Conservation (phyloP, 768 basidiomycete species). For the Boletus bicolor region DNA sequence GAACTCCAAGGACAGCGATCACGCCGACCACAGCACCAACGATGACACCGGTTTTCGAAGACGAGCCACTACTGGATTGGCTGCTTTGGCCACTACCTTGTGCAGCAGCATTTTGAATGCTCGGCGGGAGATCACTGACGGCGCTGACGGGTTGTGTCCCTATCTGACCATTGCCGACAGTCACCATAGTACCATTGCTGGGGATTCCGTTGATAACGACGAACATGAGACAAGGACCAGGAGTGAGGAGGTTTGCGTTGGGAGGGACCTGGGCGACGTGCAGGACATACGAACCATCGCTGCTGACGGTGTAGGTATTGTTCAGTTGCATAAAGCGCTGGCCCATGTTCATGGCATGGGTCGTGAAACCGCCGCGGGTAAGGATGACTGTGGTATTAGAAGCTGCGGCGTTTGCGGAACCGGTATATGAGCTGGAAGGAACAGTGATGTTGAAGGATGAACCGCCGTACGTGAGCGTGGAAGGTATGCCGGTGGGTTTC, state of each 20-base stretch:
- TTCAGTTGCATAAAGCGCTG: constrained; percentile 84
- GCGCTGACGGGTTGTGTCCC: constrained; percentile 56
- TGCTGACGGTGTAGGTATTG: constrained; percentile 79
- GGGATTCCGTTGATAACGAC: constrained; percentile 86
- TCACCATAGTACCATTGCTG: constrained; percentile 71
- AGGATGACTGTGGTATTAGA: constrained; percentile 76
- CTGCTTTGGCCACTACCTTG: constrained; percentile 28
- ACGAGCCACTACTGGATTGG: constrained; percentile 17
- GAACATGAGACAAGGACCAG: constrained; percentile 83
- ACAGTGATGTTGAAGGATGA: constrained; percentile 73
- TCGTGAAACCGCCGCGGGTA: constrained; percentile 80
- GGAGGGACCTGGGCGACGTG: constrained; percentile 84
- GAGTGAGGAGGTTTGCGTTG: constrained; percentile 83
- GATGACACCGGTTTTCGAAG: constrained; percentile 25
- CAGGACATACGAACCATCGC: constrained; percentile 69
- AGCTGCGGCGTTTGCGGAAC: constrained; percentile 65
- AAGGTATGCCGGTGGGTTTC: constrained; percentile 65
- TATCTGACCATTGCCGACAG: constrained; percentile 76
- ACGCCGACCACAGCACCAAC: constrained; percentile 31
- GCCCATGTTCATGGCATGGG: constrained; percentile 88
- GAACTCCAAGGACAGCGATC: constrained; percentile 28
- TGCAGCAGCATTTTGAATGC: constrained; percentile 42
- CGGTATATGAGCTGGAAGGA: constrained; percentile 61
- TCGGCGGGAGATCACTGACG: constrained; percentile 29
- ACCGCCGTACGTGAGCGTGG: constrained; percentile 80